Conservation (phyloP, 2,329 filamentous ascomycete genomes). For the Alternaria arborescens region DNA sequence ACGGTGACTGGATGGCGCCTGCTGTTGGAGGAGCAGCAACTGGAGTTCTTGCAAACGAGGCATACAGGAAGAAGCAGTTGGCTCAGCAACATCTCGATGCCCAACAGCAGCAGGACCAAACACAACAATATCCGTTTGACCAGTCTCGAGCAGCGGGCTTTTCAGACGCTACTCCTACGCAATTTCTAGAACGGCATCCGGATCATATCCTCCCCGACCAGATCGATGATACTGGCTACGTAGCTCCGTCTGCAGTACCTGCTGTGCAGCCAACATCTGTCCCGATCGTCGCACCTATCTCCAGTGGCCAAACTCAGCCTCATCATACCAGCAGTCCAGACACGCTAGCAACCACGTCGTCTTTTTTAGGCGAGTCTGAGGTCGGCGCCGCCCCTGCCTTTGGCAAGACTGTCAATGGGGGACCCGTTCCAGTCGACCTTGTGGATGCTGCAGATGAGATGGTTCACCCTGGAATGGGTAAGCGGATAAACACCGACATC, state of each 20-base stretch:
- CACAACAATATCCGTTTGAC: constrained; percentile 16
- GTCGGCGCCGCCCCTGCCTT: constrained; percentile 36
- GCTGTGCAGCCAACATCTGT: constrained; percentile 14
- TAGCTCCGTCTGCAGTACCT: constrained; percentile 12
- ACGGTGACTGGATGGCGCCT: constrained; percentile 65
- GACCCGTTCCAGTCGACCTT: constrained; percentile 31
- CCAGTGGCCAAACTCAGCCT: constrained; percentile 16
- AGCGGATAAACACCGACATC: constrained; percentile 57
- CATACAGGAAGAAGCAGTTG: constrained; percentile 43
- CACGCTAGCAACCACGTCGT: constrained; percentile 27
- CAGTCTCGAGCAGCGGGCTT: constrained; percentile 7
- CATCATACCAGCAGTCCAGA: constrained; percentile 22
- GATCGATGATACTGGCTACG: constrained; percentile 23
- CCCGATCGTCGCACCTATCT: constrained; percentile 20
- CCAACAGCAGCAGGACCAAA: constrained; percentile 33
- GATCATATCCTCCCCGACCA: constrained; percentile 23
- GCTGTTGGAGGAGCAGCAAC: constrained; percentile 55
- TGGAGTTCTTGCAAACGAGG: constrained; percentile 52
- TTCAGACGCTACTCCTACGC: constrained; percentile 12
- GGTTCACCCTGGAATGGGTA: constrained; percentile 57
- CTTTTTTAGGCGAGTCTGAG: constrained; percentile 48
- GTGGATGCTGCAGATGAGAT: constrained; percentile 27
- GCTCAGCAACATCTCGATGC: constrained; percentile 36
- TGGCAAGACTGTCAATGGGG: constrained; percentile 41
- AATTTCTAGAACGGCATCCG: constrained; percentile 23